Evolutionary conservation across 1,139 yeast species (phyloP).

Genomic region (Yamadazyma dendronema): DNA sequence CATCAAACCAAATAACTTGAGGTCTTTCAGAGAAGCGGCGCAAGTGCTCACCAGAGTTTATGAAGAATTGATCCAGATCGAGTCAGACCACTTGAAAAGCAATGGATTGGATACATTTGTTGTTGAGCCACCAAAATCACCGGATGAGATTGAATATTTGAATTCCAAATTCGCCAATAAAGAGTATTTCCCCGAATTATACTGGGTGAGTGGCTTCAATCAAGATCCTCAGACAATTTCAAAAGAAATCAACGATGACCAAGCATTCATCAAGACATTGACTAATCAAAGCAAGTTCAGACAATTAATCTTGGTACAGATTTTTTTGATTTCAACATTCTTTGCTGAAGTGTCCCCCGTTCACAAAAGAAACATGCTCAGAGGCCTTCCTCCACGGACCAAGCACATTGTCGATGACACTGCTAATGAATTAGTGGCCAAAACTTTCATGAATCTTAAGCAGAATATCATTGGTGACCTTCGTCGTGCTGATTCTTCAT

Average conservation of each 20-base stretch:
- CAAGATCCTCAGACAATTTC: constrained; percentile 18
- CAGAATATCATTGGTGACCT: constrained; percentile 23
- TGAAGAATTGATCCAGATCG: constrained; percentile 31
- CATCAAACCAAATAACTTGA: constrained; percentile 22
- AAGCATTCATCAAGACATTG: constrained; percentile 23
- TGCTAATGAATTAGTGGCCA: constrained; percentile 25
- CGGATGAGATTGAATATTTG: constrained; percentile 19
- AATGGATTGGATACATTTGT: constrained; percentile 7
- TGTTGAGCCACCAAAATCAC: constrained; percentile 15
- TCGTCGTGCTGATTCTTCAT: constrained; percentile 24
- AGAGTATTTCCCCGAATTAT: constrained; percentile 37
- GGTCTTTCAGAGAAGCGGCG: constrained; percentile 22
- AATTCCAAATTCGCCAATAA: constrained; percentile 21
- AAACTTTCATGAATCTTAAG: constrained; percentile 25
- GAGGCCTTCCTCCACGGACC: constrained; percentile 23
- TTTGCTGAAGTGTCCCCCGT: constrained; percentile 27
- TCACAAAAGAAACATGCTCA: constrained; percentile 25
- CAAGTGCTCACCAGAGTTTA: constrained; percentile 27
- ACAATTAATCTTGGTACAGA: constrained; percentile 29
- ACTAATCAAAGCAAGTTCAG: constrained; percentile 30
- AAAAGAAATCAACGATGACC: constrained; percentile 24
- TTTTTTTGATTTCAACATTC: constrained; percentile 30
- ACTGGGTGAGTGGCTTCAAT: constrained; percentile 32
- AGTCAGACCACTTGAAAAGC: constrained; percentile 16
- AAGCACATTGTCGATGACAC: constrained; percentile 40